These are phyloP conservation scores for Naganishia onofrii DNA, from an alignment of 768 basidiomycete genomes.

Conservation along the genomic window DNA sequence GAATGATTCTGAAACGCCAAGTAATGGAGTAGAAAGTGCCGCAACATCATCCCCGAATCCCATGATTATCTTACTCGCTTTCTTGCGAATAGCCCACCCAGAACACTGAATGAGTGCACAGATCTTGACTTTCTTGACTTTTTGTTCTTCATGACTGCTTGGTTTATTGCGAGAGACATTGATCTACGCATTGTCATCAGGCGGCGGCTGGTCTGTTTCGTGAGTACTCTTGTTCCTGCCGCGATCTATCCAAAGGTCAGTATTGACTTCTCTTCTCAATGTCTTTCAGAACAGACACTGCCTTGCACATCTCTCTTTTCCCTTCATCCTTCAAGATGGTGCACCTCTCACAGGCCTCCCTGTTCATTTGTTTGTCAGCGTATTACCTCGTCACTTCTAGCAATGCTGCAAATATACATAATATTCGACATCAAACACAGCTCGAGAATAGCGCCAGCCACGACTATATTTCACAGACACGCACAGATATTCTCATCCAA, in stretches of 20 bases:
- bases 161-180: too few species aligned
- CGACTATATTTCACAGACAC: too few species aligned
- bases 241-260: too few species aligned
- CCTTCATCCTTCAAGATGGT: background rate
- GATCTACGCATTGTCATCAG: background rate
- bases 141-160: background rate
- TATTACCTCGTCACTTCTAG: background rate
- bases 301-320: background rate
- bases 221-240: too few species aligned
- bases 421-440: background rate
- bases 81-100: background rate
- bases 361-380: background rate
- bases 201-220: background rate
- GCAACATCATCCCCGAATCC: background rate
- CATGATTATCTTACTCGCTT: background rate
- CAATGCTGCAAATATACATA: background rate
- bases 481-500: background rate
- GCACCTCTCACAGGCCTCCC: background rate
- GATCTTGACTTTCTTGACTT: background rate
- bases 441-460: background rate
- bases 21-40: too few species aligned
- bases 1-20: constrained; percentile 20
- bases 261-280: too few species aligned
- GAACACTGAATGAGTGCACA: background rate
- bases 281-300: too few species aligned